phyloP scores from a whole-genome alignment of 192 early-diverging fungal species.

The Diversispora epigaea region DNA sequence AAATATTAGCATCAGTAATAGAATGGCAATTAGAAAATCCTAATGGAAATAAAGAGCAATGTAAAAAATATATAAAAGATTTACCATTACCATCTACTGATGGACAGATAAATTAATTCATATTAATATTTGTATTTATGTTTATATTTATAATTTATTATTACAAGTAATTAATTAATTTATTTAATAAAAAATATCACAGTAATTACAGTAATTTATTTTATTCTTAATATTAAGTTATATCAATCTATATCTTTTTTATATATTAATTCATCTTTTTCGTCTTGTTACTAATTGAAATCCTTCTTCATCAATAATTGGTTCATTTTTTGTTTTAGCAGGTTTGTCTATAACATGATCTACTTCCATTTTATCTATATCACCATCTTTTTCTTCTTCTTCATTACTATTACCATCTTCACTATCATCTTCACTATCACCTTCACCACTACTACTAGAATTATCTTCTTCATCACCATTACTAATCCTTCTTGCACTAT shows the following conservation, averaged over 20 bases:
- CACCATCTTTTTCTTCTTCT: background rate
- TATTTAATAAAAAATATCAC: too few relatives aligned
- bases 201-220: too few relatives aligned
- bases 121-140: too few relatives aligned
- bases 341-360: background rate
- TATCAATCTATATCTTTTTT: too few relatives aligned
- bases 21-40: conserved; percentile 82
- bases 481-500: background rate
- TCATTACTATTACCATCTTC: background rate
- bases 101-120: too few relatives aligned
- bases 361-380: background rate
- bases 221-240: too few relatives aligned
- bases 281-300: conserved; percentile 24
- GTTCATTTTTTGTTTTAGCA: background rate
- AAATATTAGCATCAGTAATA: conserved; percentile 68
- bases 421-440: background rate
- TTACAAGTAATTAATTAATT: too few relatives aligned
- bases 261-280: background rate
- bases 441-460: background rate
- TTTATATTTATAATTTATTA: too few relatives aligned
- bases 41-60: conserved; percentile 58
- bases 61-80: conserved; percentile 51
- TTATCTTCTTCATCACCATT: background rate
- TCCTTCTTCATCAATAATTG: conserved; percentile 19
- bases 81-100: too few relatives aligned